Evolutionary conservation across 306 rosid species (phyloP).

Genomic region (Biancaea sappan): DNA sequence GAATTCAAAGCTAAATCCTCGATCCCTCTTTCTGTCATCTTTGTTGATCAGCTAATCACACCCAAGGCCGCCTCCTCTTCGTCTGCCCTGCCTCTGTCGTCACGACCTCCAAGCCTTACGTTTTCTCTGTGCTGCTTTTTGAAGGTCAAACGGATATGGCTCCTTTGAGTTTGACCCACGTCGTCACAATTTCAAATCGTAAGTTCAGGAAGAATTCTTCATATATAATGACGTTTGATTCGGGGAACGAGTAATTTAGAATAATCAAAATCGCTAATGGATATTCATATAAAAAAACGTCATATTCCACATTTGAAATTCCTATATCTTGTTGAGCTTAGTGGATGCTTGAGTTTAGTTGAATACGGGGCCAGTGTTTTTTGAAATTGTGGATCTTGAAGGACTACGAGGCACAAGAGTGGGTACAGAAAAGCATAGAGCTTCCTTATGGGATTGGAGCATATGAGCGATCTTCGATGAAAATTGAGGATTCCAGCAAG

Average conservation of each 20-base stretch:
- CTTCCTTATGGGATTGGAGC: background rate
- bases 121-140: background rate
- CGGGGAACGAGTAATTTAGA: background rate
- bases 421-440: background rate
- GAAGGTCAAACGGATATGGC: background rate
- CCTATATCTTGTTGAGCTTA: slow-evolving; percentile 11
- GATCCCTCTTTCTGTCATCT: background rate
- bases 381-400: slow-evolving; percentile 1
- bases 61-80: background rate
- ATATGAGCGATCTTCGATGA: too few relatives aligned
- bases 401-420: background rate
- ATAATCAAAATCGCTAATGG: background rate
- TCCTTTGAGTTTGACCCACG: background rate
- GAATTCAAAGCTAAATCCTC: background rate
- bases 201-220: background rate
- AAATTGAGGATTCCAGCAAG: too few relatives aligned
- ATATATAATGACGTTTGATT: background rate
- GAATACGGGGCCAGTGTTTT: background rate
- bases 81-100: background rate
- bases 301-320: background rate
- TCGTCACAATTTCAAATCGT: background rate
- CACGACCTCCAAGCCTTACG: background rate
- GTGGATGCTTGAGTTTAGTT: slow-evolving; percentile 11
- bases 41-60: background rate
- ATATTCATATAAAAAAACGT: background rate